Evolutionary conservation across 2,329 filamentous ascomycete genomes (phyloP), one percentile per base, ranked within the genome.

Genomic region (Alternaria sp.): DNA sequence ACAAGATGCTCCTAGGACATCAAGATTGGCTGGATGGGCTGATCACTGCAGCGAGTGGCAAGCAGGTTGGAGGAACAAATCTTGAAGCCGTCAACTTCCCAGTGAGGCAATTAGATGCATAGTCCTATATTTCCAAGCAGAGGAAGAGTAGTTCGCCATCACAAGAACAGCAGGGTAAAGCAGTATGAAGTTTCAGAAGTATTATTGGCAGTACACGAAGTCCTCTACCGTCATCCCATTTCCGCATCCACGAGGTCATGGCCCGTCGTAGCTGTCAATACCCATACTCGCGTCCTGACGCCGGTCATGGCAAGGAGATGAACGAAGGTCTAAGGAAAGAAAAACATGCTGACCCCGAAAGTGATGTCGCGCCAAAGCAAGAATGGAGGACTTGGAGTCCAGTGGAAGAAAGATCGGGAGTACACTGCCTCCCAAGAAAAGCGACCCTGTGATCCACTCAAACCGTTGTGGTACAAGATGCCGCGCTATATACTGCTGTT

Each of bases 21-120:
- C 77, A 79, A 61, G 77, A 80, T 56, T 79, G 78, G 78, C 57
- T 79, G 53, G 77, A 80, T 55, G 78, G 78, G 3, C 33, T 80
- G 45, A 69, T 80, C 14, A 70, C 62, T 18, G 69, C 68, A 23
- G 75, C 73, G 8, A 70, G 55, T 28, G 74, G 66, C 3, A 62
- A 65, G 45, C 28, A 63, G 50, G 47, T 68, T 47, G 57, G 60
- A 18, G 60, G 62, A 44, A 75, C 71, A 20, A 74, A 74, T 58
- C 47, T 75, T 30, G 71, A 69, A 45, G 63, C 47, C 12, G 45
- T 72, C n/a, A 61, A 60, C 7, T 72, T 72, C 14, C 26, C 41
- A 14, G 50, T 55, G 8, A 55, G 44, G 11, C 15, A 55, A 44
- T 15, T 41, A 28, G 21, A 55, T 43, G 26, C 2, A 63, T 54